A percentile compares a stretch with the other conserved stretches of the same genome.
Evolutionary conservation across 2,329 filamentous ascomycete species (phyloP).

Genomic region (Penicillium italicum): DNA sequence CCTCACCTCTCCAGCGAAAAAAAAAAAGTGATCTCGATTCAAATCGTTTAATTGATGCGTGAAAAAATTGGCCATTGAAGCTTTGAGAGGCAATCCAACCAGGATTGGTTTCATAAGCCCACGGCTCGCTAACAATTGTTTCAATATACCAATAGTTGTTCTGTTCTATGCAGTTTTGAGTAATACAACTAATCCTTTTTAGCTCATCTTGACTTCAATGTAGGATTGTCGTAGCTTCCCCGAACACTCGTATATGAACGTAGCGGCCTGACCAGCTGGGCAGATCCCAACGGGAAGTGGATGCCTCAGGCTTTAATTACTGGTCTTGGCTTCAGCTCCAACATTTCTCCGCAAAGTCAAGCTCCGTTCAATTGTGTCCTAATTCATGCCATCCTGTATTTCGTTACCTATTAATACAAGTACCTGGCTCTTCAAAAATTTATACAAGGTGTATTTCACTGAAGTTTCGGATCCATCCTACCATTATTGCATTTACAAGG

Average conservation of each 20-base stretch:
- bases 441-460: neutral
- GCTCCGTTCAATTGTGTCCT: neutral
- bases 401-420: neutral
- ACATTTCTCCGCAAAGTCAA: slow-evolving; percentile 16
- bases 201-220: neutral
- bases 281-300: neutral
- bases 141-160: neutral
- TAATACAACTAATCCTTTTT: slow-evolving; percentile 7
- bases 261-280: neutral
- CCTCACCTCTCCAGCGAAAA: neutral
- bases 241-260: neutral
- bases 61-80: neutral
- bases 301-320: slow-evolving; percentile 14
- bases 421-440: neutral
- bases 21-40: slow-evolving; percentile 18
- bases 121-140: neutral
- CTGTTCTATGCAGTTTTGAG: slow-evolving; percentile 4
- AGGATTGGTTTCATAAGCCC: neutral
- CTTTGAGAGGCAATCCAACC: neutral
- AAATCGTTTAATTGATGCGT: neutral
- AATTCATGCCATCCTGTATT: neutral
- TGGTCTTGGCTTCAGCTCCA: slow-evolving; percentile 13
- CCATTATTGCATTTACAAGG: slow-evolving; percentile 10
- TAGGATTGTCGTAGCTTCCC: neutral
- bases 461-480: too few relatives aligned